A percentile compares a stretch with the other conserved stretches of the same genome.
Evolutionary conservation across 106 monocot species (phyloP).

Genomic region (Dioscorea dumetorum): DNA sequence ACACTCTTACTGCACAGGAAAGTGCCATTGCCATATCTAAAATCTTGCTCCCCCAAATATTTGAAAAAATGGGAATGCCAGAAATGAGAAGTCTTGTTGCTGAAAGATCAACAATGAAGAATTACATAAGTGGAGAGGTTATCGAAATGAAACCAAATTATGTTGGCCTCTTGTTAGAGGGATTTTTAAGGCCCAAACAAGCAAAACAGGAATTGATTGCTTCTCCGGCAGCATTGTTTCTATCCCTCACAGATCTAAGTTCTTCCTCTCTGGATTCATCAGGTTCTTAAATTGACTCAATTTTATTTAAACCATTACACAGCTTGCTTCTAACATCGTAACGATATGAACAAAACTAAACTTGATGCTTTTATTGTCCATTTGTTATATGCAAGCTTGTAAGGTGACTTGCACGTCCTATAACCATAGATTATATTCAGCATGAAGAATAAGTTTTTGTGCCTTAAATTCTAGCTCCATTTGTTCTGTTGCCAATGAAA

Average conservation of each 20-base stretch:
- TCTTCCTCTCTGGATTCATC: conserved; percentile 39
- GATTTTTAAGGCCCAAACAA: conserved; percentile 59
- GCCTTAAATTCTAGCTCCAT: no score
- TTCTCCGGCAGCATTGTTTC: conserved; percentile 68
- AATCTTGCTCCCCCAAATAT: conserved; percentile 67
- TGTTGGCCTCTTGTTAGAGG: conserved; percentile 77
- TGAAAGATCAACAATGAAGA: conserved; percentile 78
- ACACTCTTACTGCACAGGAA: conserved; percentile 48
- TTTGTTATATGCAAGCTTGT: no score
- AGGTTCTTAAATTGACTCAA: conserved; percentile 24
- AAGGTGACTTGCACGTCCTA: no score
- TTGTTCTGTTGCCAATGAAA: no score
- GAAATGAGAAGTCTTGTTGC: conserved; percentile 67
- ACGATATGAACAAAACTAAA: no score
- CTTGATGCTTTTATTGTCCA: no score
- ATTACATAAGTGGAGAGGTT: conserved; percentile 72
- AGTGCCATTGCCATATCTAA: conserved; percentile 68
- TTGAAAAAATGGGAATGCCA: conserved; percentile 77
- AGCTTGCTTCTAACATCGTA: no score
- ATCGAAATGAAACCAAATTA: conserved; percentile 45
- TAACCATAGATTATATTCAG: no score
- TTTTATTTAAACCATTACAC: background rate
- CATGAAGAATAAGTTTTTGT: no score
- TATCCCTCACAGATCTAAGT: conserved; percentile 33
- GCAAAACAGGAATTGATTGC: conserved; percentile 45